These are phyloP conservation scores for Sequoiadendron giganteum DNA, from an alignment of 75 land plant species.

Conservation along the genomic window DNA sequence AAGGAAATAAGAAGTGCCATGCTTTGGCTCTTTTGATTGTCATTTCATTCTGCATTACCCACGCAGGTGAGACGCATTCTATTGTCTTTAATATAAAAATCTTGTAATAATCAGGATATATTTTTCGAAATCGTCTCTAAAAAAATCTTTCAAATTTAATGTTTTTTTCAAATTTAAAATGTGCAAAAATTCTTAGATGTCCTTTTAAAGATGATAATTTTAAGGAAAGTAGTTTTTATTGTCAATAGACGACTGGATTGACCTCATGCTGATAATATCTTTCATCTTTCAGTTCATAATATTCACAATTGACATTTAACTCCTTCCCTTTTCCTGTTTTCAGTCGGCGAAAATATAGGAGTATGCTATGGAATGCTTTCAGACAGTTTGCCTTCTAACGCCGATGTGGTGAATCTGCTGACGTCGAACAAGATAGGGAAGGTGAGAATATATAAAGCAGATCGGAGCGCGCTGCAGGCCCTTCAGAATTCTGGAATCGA, in stretches of 20 bases:
- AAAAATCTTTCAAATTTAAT: not conserved
- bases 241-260: too few relatives aligned
- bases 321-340: not conserved
- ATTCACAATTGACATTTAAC: not conserved
- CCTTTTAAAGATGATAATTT: too few relatives aligned
- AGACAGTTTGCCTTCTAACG: constrained; percentile 19
- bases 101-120: too few relatives aligned
- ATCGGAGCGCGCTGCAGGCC: constrained; percentile 17
- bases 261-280: not conserved
- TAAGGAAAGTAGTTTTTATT: too few relatives aligned
- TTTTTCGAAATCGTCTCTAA: too few relatives aligned
- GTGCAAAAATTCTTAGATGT: too few relatives aligned
- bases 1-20: not conserved
- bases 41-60: not conserved
- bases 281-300: too few relatives aligned
- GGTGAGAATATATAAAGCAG: constrained; percentile 15
- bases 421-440: constrained; percentile 13
- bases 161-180: not conserved
- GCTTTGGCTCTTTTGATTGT: not conserved
- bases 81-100: not conserved
- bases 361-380: constrained; percentile 30
- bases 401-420: constrained; percentile 18
- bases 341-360: constrained; percentile 30
- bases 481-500: constrained; percentile 22
- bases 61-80: not conserved